These are phyloP conservation scores for Silene uniflora DNA, from an alignment of 148 eudicot genomes.

Conservation along the genomic window DNA sequence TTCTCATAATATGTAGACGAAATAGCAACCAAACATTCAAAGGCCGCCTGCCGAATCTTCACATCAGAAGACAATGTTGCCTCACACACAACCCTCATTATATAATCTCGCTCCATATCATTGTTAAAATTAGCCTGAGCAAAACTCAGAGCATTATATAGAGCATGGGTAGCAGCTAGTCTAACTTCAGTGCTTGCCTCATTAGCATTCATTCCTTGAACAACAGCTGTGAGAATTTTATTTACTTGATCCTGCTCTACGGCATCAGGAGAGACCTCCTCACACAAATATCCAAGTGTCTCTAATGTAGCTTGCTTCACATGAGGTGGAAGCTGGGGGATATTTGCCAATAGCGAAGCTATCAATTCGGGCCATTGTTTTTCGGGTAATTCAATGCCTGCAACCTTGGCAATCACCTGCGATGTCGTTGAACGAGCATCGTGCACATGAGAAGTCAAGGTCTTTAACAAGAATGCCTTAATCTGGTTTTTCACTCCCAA, in stretches of 20 bases:
- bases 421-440: conserved; percentile 96
- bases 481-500: conserved; percentile 70
- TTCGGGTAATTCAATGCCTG: conserved; percentile 91
- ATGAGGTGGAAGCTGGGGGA: conserved; percentile 84
- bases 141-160: conserved; percentile 84
- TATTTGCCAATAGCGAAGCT: conserved; percentile 57
- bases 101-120: conserved; percentile 91
- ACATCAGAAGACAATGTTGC: conserved; percentile 75
- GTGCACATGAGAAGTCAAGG: conserved; percentile 64
- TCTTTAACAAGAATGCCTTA: conserved; percentile 73
- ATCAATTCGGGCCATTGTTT: conserved; percentile 95
- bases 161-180: conserved; percentile 87
- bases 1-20: conserved; percentile 87
- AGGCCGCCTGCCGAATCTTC: conserved; percentile 89
- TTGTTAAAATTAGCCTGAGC: conserved; percentile 91
- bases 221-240: conserved; percentile 90
- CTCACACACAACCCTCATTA: conserved; percentile 94
- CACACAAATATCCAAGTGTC: conserved; percentile 90
- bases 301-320: conserved; percentile 91
- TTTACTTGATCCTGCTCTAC: conserved; percentile 97
- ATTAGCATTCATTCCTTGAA: conserved; percentile 73
- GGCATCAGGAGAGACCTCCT: conserved; percentile 87
- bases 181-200: conserved; percentile 71
- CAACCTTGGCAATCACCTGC: conserved; percentile 94
- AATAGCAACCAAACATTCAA: conserved; percentile 90